These are phyloP conservation scores for Psilocybe tampanensis DNA, from an alignment of 768 basidiomycete genomes.

Conservation along the genomic window DNA sequence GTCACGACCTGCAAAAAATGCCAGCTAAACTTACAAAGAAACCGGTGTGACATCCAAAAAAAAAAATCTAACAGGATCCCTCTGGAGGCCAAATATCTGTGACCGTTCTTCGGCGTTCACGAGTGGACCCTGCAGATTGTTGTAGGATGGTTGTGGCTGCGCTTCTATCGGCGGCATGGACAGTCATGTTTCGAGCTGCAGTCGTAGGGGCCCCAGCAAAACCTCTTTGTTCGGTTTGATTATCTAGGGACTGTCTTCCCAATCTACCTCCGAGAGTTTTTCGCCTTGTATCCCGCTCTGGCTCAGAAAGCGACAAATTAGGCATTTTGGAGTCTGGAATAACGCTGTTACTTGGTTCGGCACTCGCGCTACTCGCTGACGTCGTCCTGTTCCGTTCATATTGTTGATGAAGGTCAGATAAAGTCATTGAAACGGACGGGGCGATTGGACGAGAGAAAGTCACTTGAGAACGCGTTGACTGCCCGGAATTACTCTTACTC, in stretches of 20 bases:
- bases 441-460: slow-evolving; percentile 69
- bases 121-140: slow-evolving; percentile 19
- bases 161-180: slow-evolving; percentile 44
- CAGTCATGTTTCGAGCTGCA: slow-evolving; percentile 18
- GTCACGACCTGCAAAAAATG: background rate
- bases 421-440: slow-evolving; percentile 52
- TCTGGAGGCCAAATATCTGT: slow-evolving; percentile 46
- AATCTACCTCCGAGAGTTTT: slow-evolving; percentile 33
- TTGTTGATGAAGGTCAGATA: slow-evolving; percentile 60
- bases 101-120: slow-evolving; percentile 45
- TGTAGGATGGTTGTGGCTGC: slow-evolving; percentile 33
- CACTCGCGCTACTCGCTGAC: slow-evolving; percentile 24
- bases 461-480: slow-evolving; percentile 47
- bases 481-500: slow-evolving; percentile 49
- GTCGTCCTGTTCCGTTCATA: slow-evolving; percentile 36
- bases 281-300: slow-evolving; percentile 52
- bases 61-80: slow-evolving; percentile 11
- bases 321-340: slow-evolving; percentile 19
- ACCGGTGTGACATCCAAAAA: background rate
- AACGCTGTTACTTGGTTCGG: slow-evolving; percentile 23
- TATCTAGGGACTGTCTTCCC: background rate
- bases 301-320: slow-evolving; percentile 38
- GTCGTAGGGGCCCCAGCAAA: background rate
- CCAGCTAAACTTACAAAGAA: background rate
- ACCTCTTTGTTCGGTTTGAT: slow-evolving; percentile 9